phyloP scores from a whole-genome alignment of 2,329 filamentous ascomycete species.

The Ascochyta rabiei region DNA sequence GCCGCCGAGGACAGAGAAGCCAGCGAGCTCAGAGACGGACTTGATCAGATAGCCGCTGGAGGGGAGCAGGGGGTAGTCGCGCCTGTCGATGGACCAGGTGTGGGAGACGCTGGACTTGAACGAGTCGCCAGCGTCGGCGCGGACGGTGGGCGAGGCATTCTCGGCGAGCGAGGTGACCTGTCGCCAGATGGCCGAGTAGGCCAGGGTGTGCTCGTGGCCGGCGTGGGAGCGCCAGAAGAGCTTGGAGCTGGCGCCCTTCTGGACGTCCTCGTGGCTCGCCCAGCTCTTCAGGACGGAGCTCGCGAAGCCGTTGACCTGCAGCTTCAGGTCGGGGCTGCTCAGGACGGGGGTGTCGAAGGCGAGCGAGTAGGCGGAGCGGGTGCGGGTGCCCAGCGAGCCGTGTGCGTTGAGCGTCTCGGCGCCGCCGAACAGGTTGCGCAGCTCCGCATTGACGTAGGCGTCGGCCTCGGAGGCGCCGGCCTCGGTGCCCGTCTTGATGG shows the following conservation, averaged over 20 bases:
- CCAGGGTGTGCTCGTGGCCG: conserved; percentile 75
- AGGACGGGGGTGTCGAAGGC: conserved; percentile 82
- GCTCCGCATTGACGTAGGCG: conserved; percentile 83
- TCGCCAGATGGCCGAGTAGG: conserved; percentile 83
- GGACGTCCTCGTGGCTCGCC: conserved; percentile 90
- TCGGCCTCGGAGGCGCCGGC: conserved; percentile 93
- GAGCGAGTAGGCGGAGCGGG: conserved; percentile 88
- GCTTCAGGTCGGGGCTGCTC: conserved; percentile 79
- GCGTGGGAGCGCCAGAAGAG: conserved; percentile 72
- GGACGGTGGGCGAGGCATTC: conserved; percentile 79
- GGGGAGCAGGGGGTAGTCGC: conserved; percentile 85
- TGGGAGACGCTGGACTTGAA: conserved; percentile 88
- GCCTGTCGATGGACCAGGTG: conserved; percentile 77
- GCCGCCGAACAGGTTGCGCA: conserved; percentile 92
- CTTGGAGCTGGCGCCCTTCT: conserved; percentile 78
- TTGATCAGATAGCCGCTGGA: conserved; percentile 81
- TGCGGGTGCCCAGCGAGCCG: conserved; percentile 86
- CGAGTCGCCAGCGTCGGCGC: conserved; percentile 85
- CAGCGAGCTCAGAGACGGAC: conserved; percentile 81
- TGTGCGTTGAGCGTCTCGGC: conserved; percentile 89
- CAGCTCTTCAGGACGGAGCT: conserved; percentile 88
- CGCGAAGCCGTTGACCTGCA: conserved; percentile 79
- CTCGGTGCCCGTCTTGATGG: conserved; percentile 93
- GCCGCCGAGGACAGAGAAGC: conserved; percentile 79
- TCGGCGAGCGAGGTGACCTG: conserved; percentile 81